These are phyloP conservation scores for Solanum clarkiae DNA, from an alignment of 257 asterid species.

Conservation along the genomic window DNA sequence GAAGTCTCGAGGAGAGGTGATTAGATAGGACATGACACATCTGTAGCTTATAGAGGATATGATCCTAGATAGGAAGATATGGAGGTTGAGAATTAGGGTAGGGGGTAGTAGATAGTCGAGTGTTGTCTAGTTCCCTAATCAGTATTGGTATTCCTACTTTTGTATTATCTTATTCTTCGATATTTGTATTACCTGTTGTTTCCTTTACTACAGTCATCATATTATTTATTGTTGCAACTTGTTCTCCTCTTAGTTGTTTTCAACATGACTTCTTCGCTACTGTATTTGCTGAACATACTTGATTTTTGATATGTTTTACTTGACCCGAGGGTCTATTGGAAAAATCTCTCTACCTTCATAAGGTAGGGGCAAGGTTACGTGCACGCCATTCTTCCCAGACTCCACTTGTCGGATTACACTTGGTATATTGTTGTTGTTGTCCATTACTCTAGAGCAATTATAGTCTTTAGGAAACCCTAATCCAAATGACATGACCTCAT, in stretches of 20 bases:
- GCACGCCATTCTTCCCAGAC: neutral
- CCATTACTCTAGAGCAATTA: neutral
- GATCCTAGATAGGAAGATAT: neutral
- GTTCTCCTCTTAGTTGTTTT: neutral
- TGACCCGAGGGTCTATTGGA: neutral
- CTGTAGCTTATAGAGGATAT: neutral
- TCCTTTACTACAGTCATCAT: neutral
- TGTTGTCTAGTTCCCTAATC: neutral
- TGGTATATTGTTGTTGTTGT: neutral
- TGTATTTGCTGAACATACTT: neutral
- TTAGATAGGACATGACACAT: neutral
- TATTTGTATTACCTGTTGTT: neutral
- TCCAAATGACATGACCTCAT: neutral
- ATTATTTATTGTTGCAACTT: too few species aligned
- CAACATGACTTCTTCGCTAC: neutral
- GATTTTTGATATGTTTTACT: neutral
- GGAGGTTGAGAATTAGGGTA: neutral
- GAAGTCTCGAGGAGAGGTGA: neutral
- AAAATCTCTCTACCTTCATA: neutral
- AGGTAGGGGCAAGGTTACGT: neutral
- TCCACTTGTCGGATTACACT: neutral
- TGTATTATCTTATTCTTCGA: neutral
- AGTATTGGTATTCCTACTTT: neutral
- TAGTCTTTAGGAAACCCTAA: neutral
- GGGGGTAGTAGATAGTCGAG: neutral